Conservation (phyloP, 2,329 filamentous ascomycete genomes). For the Penicillium hesseltinei region DNA sequence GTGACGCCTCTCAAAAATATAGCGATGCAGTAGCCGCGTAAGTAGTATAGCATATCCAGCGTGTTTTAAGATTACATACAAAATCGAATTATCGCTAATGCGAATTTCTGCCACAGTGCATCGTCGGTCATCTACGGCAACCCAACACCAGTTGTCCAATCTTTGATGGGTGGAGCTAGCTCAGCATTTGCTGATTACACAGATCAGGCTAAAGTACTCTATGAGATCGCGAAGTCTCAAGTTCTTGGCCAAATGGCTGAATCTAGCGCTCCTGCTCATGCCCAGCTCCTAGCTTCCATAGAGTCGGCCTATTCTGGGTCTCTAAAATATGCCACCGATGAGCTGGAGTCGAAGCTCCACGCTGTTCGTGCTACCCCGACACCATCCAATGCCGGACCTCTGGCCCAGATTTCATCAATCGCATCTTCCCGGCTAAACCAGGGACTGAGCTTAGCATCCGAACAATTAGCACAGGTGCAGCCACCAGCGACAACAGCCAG, state of each 20-base stretch:
- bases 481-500: slow-evolving; percentile 63
- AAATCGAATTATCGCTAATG: slow-evolving; percentile 4
- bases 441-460: slow-evolving; percentile 67
- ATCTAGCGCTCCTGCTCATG: slow-evolving; percentile 52
- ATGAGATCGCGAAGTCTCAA: slow-evolving; percentile 67
- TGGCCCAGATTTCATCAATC: slow-evolving; percentile 62
- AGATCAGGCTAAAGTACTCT: slow-evolving; percentile 65
- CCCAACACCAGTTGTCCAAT: slow-evolving; percentile 5
- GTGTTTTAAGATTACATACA: background rate
- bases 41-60: slow-evolving; percentile 25
- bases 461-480: slow-evolving; percentile 68
- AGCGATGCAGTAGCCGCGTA: slow-evolving; percentile 57
- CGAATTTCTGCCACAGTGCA: slow-evolving; percentile 1
- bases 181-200: slow-evolving; percentile 53
- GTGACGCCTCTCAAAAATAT: slow-evolving; percentile 55
- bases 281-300: slow-evolving; percentile 40
- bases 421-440: slow-evolving; percentile 69
- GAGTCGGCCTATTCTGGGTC: slow-evolving; percentile 25
- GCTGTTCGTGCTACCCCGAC: slow-evolving; percentile 54
- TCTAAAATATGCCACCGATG: slow-evolving; percentile 21
- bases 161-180: slow-evolving; percentile 2
- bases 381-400: slow-evolving; percentile 40
- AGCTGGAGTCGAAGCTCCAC: slow-evolving; percentile 16
- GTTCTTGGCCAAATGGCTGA: slow-evolving; percentile 67
- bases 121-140: slow-evolving; percentile 9